phyloP scores from a whole-genome alignment of 257 asterid species.

The Solanum medicagineum region DNA sequence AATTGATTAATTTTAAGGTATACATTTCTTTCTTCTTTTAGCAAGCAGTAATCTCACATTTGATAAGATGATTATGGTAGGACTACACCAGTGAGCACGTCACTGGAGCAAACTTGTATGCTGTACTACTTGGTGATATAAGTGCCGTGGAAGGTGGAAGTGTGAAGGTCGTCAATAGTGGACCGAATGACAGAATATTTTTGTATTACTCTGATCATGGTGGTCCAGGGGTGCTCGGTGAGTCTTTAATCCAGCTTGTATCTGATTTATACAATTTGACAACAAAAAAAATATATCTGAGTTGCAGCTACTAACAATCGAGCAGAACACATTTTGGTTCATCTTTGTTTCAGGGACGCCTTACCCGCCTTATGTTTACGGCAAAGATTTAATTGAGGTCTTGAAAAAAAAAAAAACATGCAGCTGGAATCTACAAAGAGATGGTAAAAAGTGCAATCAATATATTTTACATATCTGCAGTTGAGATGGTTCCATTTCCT shows the following conservation, averaged over 20 bases:
- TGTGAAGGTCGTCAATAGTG: slow-evolving; percentile 62
- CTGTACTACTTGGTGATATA: slow-evolving; percentile 72
- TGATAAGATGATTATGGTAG: slow-evolving; percentile 14
- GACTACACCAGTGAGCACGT: slow-evolving; percentile 74
- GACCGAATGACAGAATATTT: slow-evolving; percentile 62
- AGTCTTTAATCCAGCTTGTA: background rate
- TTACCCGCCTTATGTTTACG: slow-evolving; percentile 51
- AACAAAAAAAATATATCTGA: background rate
- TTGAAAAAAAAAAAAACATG: slow-evolving; percentile 70
- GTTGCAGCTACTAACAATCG: background rate
- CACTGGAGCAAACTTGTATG: slow-evolving; percentile 45
- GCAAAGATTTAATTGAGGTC: slow-evolving; percentile 57
- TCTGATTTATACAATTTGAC: background rate
- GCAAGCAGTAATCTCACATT: background rate
- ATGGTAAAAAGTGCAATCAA: slow-evolving; percentile 30
- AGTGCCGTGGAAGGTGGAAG: slow-evolving; percentile 61
- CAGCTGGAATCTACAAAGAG: slow-evolving; percentile 60
- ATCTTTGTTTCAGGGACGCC: slow-evolving; percentile 59
- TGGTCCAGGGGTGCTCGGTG: slow-evolving; percentile 93
- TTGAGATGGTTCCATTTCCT: background rate
- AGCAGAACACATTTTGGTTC: background rate
- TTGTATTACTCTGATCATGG: slow-evolving; percentile 87
- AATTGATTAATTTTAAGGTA: background rate
- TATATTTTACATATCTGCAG: background rate
- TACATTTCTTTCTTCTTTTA: background rate